Base-by-base conservation (phyloP, 2,329 filamentous ascomycete species). In the Apiospora aurea region DNA sequence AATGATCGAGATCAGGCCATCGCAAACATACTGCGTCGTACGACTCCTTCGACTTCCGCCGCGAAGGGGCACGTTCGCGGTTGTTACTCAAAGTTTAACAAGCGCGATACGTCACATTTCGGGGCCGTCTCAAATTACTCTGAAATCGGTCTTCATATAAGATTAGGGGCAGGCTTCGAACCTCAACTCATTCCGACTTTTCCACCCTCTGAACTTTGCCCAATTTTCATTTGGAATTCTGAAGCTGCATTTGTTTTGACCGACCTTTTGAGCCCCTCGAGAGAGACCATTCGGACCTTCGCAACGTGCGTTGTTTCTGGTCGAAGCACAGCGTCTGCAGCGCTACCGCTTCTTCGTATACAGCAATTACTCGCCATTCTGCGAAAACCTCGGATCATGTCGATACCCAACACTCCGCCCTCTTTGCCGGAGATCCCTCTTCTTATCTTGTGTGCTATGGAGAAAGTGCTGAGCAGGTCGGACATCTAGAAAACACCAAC, bases 171-270 rank as follows among this genome's bases (percentile, higher is more conserved):
- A 61, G 53, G 14, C 53, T 51, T 24, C 49, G 49, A 51, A 26
- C 49, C 49, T 51, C 53, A 61, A 21, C 1, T 34, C 53, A 64
- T 14, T 64, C 34, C 57, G 57, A 64, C 57, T 41, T 57, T 64
- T 64, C 34, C 57, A 41, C 57, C 41, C 57, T 64, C 21, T 64
- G 57, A 64, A 64, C 57, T 64, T 64, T 64, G 57, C 57, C 57
- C 57, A 64, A 64, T 64, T 38, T n/a, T 38, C 57, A 41, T 64
- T 64, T 38, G 57, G 57, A 41, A 64, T 64, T 64, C 57, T 64
- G 57, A 64, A 64, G 57, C 57, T 41, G 57, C 18, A 21, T 41
- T 41, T 64, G 57, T 64, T 64, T 64, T 64, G 34, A 18, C 57
- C 57, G 57, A 41, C 34, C 57, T 41, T 64, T 51, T 41, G 41